Percentiles rank a stretch among this genome's conserved stretches.
phyloP scores from a whole-genome alignment of 1,284 basidiomycete genomes.

The Cronartium ribicola region DNA sequence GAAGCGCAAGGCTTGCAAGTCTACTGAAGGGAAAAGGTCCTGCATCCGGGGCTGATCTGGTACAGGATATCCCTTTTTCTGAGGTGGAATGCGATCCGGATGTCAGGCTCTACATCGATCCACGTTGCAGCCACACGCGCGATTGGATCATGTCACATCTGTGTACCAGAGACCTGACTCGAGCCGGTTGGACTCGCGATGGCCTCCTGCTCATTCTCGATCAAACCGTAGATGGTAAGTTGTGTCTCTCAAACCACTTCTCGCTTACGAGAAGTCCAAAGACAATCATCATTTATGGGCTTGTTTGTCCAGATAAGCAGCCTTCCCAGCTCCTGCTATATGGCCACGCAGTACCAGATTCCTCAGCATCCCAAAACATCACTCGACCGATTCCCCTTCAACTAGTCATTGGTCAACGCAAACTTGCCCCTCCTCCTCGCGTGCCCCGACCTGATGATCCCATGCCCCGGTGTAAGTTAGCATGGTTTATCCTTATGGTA shows the following conservation, averaged over 20 bases:
- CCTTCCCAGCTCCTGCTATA: constrained; percentile 25
- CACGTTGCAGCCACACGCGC: constrained; percentile 37
- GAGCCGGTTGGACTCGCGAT: constrained; percentile 19
- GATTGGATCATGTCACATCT: constrained; percentile 37
- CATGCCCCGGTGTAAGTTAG: constrained; percentile 35
- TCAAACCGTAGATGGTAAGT: constrained; percentile 31
- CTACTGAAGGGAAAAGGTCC: constrained; percentile 36
- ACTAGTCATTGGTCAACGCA: constrained; percentile 30
- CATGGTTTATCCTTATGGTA: not conserved
- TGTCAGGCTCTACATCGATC: constrained; percentile 34
- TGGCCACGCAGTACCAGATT: constrained; percentile 16
- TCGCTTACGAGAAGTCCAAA: not conserved
- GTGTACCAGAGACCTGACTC: constrained; percentile 19
- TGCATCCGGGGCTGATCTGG: constrained; percentile 2
- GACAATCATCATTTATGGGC: not conserved
- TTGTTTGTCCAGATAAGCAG: constrained; percentile 8
- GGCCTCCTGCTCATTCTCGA: constrained; percentile 30
- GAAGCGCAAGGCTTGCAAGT: constrained; percentile 27
- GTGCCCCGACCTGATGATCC: constrained; percentile 42
- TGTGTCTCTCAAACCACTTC: not conserved
- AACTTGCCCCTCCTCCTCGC: not conserved
- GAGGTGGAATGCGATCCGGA: constrained; percentile 35
- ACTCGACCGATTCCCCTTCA: constrained; percentile 14
- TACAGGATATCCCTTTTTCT: constrained; percentile 17
- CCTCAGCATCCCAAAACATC: constrained; percentile 17